Conservation (phyloP, 768 basidiomycete species). For the Tylopilus vinaceipallidus region DNA sequence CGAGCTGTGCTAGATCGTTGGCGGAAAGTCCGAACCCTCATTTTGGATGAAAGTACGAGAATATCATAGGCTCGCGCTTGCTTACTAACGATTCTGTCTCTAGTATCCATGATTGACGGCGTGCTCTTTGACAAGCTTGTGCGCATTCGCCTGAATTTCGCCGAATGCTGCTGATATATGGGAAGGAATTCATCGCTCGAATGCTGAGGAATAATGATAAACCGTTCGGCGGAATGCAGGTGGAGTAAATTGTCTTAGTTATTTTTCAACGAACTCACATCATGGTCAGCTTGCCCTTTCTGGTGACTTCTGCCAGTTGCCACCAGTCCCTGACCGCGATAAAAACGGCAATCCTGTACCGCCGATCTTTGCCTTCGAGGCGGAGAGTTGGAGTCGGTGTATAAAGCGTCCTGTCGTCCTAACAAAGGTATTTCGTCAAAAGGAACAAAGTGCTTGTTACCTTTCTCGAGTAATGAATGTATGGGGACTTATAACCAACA, state of each 20-base stretch:
- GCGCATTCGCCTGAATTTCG: constrained; percentile 27
- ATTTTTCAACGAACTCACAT: background rate
- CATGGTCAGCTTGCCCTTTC: constrained; percentile 67
- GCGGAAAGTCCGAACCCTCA: constrained; percentile 58
- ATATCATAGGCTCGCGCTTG: background rate
- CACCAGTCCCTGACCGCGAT: constrained; percentile 64
- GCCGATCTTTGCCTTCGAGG: constrained; percentile 76
- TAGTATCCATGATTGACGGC: constrained; percentile 91
- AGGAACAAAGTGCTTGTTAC: constrained; percentile 58
- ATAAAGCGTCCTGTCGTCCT: constrained; percentile 56
- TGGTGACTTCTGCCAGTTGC: constrained; percentile 91
- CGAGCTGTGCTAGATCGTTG: constrained; percentile 54
- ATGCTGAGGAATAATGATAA: constrained; percentile 45
- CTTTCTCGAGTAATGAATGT: background rate
- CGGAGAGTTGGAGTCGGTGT: constrained; percentile 66
- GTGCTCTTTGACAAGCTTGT: constrained; percentile 79
- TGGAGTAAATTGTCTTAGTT: constrained; percentile 23
- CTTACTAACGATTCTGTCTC: background rate
- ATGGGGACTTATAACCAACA: constrained; percentile 14
- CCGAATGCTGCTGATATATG: constrained; percentile 31
- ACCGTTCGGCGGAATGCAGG: constrained; percentile 90
- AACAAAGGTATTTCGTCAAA: constrained; percentile 83
- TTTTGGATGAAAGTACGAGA: constrained; percentile 80
- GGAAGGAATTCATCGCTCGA: constrained; percentile 62
- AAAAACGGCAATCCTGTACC: constrained; percentile 47